Conservation (phyloP, 106 monocot genomes). For the Apostasia ramifera region DNA sequence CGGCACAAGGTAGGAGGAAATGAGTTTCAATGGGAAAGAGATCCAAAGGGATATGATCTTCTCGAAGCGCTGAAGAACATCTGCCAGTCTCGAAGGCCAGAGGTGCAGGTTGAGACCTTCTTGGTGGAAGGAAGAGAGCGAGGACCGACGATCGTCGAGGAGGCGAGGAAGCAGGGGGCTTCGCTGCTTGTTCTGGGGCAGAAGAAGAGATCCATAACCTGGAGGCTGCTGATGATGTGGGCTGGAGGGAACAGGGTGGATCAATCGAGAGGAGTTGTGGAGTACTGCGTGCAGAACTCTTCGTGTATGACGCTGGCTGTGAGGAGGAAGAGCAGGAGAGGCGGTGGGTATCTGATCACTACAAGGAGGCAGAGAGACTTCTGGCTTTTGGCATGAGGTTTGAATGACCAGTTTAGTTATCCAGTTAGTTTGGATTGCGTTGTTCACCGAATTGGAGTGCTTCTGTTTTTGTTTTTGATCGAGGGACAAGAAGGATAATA, state of each 20-base stretch:
- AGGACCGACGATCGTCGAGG: constrained; percentile 58
- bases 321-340: constrained; percentile 45
- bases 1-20: constrained; percentile 4
- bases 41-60: constrained; percentile 22
- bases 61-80: constrained; percentile 42
- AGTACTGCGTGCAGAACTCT: constrained; percentile 63
- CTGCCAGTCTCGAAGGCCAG: constrained; percentile 47
- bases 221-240: constrained; percentile 54
- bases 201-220: constrained; percentile 38
- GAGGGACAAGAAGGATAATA: too few species aligned
- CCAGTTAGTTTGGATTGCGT: too few species aligned
- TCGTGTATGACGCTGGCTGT: constrained; percentile 56
- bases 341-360: constrained; percentile 57
- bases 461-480: too few species aligned
- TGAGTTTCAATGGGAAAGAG: constrained; percentile 7
- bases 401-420: too few species aligned
- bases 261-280: constrained; percentile 11
- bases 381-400: constrained; percentile 57
- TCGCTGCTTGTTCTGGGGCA: constrained; percentile 60
- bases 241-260: constrained; percentile 9
- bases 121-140: constrained; percentile 39
- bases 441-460: too few species aligned
- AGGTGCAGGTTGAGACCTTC: constrained; percentile 37
- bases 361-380: constrained; percentile 52
- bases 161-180: constrained; percentile 31